Conservation (phyloP, 192 early-diverging fungal genomes). For the Obelidium mucronatum region DNA sequence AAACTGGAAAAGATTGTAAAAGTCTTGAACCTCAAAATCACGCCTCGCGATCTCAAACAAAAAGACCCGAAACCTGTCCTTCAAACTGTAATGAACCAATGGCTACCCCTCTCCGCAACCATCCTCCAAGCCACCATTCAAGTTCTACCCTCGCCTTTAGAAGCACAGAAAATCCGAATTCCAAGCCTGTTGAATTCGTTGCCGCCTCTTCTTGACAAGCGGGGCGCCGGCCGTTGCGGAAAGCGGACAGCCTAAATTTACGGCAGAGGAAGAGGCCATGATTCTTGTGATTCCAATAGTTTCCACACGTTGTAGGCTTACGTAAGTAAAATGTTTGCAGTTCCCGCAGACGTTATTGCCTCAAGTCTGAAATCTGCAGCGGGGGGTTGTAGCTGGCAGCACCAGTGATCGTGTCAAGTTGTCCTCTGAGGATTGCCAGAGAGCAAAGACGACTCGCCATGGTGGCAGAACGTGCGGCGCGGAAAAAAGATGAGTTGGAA, state of each 20-base stretch:
- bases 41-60: conserved; percentile 87
- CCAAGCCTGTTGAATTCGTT: conserved; percentile 72
- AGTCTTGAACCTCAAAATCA: conserved; percentile 85
- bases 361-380: conserved; percentile 14
- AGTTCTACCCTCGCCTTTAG: conserved; percentile 83
- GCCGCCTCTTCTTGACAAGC: conserved; percentile 39
- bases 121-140: conserved; percentile 89
- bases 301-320: conserved; percentile 82
- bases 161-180: conserved; percentile 81
- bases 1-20: conserved; percentile 93
- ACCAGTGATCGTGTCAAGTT: conserved; percentile 52
- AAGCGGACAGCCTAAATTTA: conserved; percentile 27
- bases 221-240: conserved; percentile 6
- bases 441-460: conserved; percentile 61
- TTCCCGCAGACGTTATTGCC: conserved; percentile 79
- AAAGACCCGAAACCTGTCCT: conserved; percentile 82
- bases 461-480: conserved; percentile 33
- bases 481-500: conserved; percentile 34
- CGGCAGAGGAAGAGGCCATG: conserved; percentile 75
- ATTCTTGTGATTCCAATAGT: conserved; percentile 71
- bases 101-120: conserved; percentile 92
- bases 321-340: conserved; percentile 93
- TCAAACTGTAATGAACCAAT: conserved; percentile 88
- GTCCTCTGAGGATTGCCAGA: conserved; percentile 89
- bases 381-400: conserved; percentile 20